Evolutionary conservation across 352 stramenopile genomes (phyloP).

Genomic region (Globisporangium middletonii): DNA sequence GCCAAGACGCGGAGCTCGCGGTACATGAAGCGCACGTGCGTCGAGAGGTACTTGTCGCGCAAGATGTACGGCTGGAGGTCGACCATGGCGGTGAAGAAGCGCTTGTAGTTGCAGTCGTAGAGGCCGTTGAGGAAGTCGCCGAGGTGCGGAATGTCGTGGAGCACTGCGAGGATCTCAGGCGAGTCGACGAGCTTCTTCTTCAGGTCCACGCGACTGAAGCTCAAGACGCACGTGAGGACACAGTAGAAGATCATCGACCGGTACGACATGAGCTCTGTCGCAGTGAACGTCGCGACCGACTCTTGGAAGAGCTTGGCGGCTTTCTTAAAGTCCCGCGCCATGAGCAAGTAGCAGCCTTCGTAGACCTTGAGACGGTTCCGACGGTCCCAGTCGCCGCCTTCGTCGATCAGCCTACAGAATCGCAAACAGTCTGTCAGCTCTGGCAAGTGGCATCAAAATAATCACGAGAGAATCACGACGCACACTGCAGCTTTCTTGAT

Average conservation of each 20-base stretch:
- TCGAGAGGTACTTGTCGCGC: constrained; percentile 92
- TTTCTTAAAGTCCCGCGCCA: constrained; percentile 86
- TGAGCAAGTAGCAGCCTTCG: constrained; percentile 86
- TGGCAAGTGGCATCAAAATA: neutral
- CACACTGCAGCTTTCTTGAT: constrained; percentile 86
- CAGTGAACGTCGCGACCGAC: constrained; percentile 98
- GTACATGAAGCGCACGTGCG: constrained; percentile 92
- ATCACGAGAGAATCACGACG: constrained; percentile 9
- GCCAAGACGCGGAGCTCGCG: constrained; percentile 96
- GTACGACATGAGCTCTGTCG: constrained; percentile 97
- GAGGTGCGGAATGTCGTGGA: constrained; percentile 79
- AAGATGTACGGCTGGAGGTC: constrained; percentile 79
- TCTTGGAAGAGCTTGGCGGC: constrained; percentile 84
- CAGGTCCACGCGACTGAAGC: constrained; percentile 90
- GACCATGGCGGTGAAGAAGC: constrained; percentile 93
- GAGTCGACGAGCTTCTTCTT: constrained; percentile 98
- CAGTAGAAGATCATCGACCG: constrained; percentile 97
- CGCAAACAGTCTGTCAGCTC: neutral
- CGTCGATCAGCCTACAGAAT: constrained; percentile 76
- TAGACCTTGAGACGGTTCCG: constrained; percentile 96
- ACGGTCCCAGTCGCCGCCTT: constrained; percentile 98
- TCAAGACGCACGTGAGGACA: constrained; percentile 93
- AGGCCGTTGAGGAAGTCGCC: constrained; percentile 91
- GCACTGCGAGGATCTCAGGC: constrained; percentile 92
- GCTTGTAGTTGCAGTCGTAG: constrained; percentile 98